Evolutionary conservation across 2,329 filamentous ascomycete genomes (phyloP), one percentile per base, ranked within the genome.

Genomic region (Pseudopithomyces maydicus): DNA sequence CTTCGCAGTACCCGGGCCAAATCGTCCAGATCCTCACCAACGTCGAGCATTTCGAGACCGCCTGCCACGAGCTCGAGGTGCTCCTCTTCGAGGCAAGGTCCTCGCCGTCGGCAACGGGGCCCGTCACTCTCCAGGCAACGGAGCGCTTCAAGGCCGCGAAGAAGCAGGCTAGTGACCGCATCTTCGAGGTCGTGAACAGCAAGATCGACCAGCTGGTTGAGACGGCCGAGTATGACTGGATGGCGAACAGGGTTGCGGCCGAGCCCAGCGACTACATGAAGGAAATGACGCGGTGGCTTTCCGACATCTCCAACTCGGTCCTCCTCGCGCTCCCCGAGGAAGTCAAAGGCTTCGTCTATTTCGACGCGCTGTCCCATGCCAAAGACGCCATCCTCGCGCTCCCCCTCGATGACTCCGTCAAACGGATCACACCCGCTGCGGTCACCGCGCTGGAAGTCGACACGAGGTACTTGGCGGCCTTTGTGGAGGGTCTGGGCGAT

Each of bases 21-120:
- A 98, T 99, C 63, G 95, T 99, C 22, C 95, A 99, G 74, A 99
- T 99, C 65, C 82, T 99, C 51, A 99, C 97, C 70, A 99, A 99
- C 71, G 80, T 99, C 17, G 94, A 98, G 74, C 92, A 99, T 76
- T 98, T 99, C 74, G 94, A 98, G 78, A 91, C 86, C 46, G 95
- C 95, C 5, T 98, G 95, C 72, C 86, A 88, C 66, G 92, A 98
- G 70, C 83, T 99, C 0, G 93, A 99, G 78, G 85, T 90, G 55
- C 83, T 97, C 2, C 84, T 99, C 36, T 92, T 94, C 51, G 85
- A 91, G 67, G 92, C 92, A 2, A 87, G 94, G 48, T 93, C 91
- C 7, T 92, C 91, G 6, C 88, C 87, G 12, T 91, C 90, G 1
- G 89, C 90, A 1, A 90, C 91, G 2, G 92, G 91, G 0, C 90